A percentile compares a stretch with the other conserved stretches of the same genome.
phyloP scores from a whole-genome alignment of 2,329 filamentous ascomycete species.

The Hortaea sp. region DNA sequence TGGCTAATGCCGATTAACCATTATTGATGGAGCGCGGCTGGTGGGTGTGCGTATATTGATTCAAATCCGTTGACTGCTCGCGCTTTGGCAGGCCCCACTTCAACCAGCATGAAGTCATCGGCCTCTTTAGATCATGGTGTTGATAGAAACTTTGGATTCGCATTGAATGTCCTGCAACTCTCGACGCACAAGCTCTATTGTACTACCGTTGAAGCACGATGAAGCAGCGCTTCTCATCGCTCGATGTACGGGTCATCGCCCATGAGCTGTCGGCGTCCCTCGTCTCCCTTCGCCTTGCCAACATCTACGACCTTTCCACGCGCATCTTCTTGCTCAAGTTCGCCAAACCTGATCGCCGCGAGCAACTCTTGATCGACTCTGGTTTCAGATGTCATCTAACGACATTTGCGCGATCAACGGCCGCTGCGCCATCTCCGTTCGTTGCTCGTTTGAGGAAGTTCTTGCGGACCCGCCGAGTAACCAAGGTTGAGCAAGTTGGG shows the following conservation, averaged over 20 bases:
- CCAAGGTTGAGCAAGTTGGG: constrained; percentile 71
- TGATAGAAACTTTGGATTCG: neutral
- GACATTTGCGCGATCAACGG: constrained; percentile 77
- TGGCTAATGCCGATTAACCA: too few relatives aligned
- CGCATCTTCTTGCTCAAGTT: constrained; percentile 96
- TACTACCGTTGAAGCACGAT: constrained; percentile 31
- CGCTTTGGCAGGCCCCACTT: too few relatives aligned
- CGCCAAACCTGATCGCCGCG: constrained; percentile 75
- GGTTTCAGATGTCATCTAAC: constrained; percentile 95
- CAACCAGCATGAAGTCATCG: neutral
- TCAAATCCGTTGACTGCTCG: too few relatives aligned
- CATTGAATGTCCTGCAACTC: too few relatives aligned
- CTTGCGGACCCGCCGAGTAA: constrained; percentile 77
- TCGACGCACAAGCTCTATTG: too few relatives aligned
- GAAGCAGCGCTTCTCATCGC: constrained; percentile 73
- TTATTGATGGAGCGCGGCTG: too few relatives aligned
- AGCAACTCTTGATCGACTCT: constrained; percentile 85
- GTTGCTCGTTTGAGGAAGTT: constrained; percentile 77
- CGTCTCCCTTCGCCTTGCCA: constrained; percentile 70
- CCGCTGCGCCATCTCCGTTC: constrained; percentile 73
- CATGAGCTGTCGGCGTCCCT: constrained; percentile 78
- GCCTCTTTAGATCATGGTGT: neutral
- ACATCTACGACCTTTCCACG: constrained; percentile 92
- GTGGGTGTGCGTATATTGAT: too few relatives aligned
- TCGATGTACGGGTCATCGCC: constrained; percentile 77